Base-by-base conservation (phyloP, 768 basidiomycete species). In the Lactifluus subvellereus region DNA sequence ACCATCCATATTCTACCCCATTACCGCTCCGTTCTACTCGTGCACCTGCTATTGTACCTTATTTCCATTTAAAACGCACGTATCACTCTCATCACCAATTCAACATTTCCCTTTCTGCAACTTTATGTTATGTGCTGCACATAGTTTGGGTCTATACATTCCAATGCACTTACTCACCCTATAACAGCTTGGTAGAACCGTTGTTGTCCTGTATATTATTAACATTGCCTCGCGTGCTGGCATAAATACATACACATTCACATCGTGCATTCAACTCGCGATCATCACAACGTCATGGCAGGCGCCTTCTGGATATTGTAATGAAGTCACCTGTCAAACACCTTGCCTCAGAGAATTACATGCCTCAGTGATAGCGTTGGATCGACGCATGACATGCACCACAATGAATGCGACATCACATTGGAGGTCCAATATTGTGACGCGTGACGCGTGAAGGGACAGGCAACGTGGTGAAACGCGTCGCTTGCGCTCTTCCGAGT, bases 121-220 rank as follows among this genome's bases (percentile, higher is more conserved):
- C 54, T 56, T 55, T 60, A 64, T 64, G 58, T 64, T 64, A 64
- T 64, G 62, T 60, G 63, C 59, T 64, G 59, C 59, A 64, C 63
- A 64, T 64, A 64, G 58, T 64, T 55, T 53, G 42, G 54, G 52
- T 64, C 53, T 56, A 64, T 43, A 64, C 63, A 59, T 27, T 49
- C 62, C 48, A 51, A 49, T 60, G 60, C 52, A 47, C 63, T 64
- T 64, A 64, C 59, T 64, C 54, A 22, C 58, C 54, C 51, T 64
- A 64, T 64, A 64, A 64, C 51, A 56, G 48, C 47, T 47, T 59
- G 62, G 58, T 42, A 33, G 63, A 42, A 54, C 47, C 58, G 37
- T 55, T 57, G 63, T 64, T 50, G 63, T 55, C 58, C 55, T 64
- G 63, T 64, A 64, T 55, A 64, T 64, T 64, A 64, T 60, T 64